These are phyloP conservation scores for Tylopilus rubrobrunneus DNA, from an alignment of 768 basidiomycete genomes.

Conservation along the genomic window DNA sequence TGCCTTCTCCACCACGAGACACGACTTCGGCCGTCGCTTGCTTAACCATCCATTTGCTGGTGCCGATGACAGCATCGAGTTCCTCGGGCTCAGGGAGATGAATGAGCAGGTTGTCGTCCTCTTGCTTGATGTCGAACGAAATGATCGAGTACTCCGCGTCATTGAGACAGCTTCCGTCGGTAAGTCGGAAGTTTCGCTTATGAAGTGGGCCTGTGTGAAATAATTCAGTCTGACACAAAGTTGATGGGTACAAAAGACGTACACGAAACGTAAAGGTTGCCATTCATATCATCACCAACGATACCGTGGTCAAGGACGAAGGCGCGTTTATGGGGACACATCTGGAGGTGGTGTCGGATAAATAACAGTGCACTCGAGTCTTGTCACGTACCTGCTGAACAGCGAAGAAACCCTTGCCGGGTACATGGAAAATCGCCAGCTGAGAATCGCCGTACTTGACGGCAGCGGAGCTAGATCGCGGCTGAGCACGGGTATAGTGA, in stretches of 20 bases:
- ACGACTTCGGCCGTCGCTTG: constrained; percentile 44
- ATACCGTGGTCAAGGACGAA: constrained; percentile 71
- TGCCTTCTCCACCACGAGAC: constrained; percentile 24
- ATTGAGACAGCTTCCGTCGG: constrained; percentile 54
- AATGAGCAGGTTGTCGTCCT: constrained; percentile 41
- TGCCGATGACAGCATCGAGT: constrained; percentile 60
- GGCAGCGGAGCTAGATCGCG: constrained; percentile 37
- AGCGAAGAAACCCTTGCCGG: constrained; percentile 54
- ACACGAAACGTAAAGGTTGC: constrained; percentile 50
- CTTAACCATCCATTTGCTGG: constrained; percentile 59
- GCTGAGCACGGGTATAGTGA: background rate
- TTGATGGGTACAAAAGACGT: constrained; percentile 13
- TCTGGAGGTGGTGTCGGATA: constrained; percentile 22
- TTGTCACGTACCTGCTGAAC: constrained; percentile 56
- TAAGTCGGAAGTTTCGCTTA: constrained; percentile 61
- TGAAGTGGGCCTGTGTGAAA: constrained; percentile 51
- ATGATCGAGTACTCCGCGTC: constrained; percentile 58
- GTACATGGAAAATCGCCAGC: constrained; percentile 65
- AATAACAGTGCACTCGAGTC: background rate
- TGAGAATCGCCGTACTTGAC: constrained; percentile 64
- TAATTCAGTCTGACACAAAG: background rate
- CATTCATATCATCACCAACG: constrained; percentile 58
- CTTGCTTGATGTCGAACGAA: constrained; percentile 54
- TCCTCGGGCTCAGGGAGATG: constrained; percentile 50
- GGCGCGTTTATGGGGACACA: constrained; percentile 52